phyloP scores from a whole-genome alignment of 169 alveolate species.

The Eimeria sp. region DNA sequence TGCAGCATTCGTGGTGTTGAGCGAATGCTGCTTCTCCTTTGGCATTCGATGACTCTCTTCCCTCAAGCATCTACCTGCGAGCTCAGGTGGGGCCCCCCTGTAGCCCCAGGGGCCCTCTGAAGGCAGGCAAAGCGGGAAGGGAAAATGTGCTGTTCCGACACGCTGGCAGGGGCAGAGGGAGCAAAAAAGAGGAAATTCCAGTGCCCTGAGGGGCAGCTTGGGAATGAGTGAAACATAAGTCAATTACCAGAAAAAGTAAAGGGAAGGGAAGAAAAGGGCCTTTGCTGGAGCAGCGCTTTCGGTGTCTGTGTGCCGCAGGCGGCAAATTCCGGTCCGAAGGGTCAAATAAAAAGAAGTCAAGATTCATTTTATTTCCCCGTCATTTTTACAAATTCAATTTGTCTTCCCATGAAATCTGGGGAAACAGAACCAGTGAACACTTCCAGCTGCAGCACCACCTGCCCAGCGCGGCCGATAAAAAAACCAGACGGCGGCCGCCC shows the following conservation, averaged over 20 bases:
- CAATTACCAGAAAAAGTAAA: background rate
- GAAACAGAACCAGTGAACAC: conserved; percentile 4
- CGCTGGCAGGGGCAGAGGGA: background rate
- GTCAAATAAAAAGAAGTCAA: conserved; percentile 38
- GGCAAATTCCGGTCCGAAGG: conserved; percentile 5
- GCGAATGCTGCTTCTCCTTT: background rate
- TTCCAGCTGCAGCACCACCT: conserved; percentile 55
- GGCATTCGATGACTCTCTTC: background rate
- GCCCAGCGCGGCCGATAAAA: conserved; percentile 70
- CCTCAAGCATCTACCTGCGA: background rate
- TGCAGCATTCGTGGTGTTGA: conserved; percentile 15
- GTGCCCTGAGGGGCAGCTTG: conserved; percentile 28
- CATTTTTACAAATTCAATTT: conserved; percentile 20
- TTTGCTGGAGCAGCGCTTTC: conserved; percentile 7
- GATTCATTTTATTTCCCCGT: conserved; percentile 17
- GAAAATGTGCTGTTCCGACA: background rate
- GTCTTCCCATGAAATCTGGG: background rate
- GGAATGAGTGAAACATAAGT: background rate
- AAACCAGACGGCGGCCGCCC: conserved; percentile 75
- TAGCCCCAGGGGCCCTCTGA: background rate
- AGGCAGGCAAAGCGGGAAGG: background rate
- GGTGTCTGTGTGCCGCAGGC: conserved; percentile 22
- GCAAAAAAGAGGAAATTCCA: background rate
- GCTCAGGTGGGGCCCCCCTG: background rate
- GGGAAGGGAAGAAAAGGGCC: background rate